Evolutionary conservation across 1,284 basidiomycete species (phyloP).

Genomic region (Irpex lacteus): DNA sequence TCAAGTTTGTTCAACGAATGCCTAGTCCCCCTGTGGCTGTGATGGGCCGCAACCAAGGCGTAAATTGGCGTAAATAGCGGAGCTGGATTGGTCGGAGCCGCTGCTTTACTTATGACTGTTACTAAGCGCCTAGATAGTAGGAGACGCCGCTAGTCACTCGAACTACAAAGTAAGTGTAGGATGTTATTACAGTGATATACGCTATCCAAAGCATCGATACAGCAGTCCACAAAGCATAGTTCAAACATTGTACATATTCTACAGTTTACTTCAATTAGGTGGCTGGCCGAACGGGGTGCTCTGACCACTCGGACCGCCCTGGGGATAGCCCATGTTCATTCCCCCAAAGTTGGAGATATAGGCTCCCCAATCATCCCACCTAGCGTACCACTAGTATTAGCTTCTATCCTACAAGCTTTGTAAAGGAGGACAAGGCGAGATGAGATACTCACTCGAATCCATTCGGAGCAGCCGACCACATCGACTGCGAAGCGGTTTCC

Average conservation of each 20-base stretch:
- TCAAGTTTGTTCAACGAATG: background rate
- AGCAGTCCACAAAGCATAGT: background rate
- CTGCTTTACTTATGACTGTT: background rate
- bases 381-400: background rate
- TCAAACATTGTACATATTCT: background rate
- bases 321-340: background rate
- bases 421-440: no score
- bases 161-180: no score
- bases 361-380: slow-evolving; percentile 6
- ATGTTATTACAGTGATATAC: no score
- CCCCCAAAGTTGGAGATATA: background rate
- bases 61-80: background rate
- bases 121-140: background rate
- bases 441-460: slow-evolving; percentile 1
- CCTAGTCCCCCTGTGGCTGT: background rate
- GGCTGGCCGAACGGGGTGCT: background rate
- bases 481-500: background rate
- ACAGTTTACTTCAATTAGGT: background rate
- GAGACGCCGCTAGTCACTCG: background rate
- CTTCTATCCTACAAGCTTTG: background rate
- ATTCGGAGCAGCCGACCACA: slow-evolving; percentile 4
- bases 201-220: background rate
- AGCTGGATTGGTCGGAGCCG: background rate
- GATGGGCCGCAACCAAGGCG: background rate
- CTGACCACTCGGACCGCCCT: background rate